phyloP scores from a whole-genome alignment of 352 stramenopile genomes.

The Phytophthora melonis region DNA sequence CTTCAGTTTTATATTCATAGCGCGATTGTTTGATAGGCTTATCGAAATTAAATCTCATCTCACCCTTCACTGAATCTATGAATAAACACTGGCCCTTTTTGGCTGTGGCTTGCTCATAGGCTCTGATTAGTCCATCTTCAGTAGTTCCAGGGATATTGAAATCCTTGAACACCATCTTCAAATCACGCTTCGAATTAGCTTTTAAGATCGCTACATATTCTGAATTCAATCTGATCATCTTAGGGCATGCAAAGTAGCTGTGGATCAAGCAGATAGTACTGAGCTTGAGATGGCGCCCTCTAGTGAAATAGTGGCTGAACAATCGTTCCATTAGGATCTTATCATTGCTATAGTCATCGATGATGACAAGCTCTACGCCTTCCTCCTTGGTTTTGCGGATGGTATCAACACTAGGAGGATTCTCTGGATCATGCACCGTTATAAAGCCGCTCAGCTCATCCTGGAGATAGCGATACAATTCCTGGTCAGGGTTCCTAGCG shows the following conservation, averaged over 20 bases:
- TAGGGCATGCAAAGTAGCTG: constrained; percentile 3
- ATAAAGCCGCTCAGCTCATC: too few species aligned
- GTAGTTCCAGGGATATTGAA: neutral
- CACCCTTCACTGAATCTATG: constrained; percentile 2
- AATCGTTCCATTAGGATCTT: neutral
- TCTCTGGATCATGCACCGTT: too few species aligned
- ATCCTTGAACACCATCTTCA: too few species aligned
- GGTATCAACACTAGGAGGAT: too few species aligned
- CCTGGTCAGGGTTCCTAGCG: too few species aligned
- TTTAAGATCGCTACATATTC: constrained; percentile 2
- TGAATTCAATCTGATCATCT: neutral
- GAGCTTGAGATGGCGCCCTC: neutral
- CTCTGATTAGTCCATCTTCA: neutral
- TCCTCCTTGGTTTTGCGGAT: too few species aligned
- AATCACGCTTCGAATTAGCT: neutral
- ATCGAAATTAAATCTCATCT: too few species aligned
- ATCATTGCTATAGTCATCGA: constrained; percentile 27
- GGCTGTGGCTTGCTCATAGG: neutral
- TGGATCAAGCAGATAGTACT: neutral
- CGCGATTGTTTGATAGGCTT: too few species aligned
- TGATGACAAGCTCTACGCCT: too few species aligned
- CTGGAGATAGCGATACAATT: too few species aligned
- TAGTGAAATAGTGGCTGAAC: neutral
- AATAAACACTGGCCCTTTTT: neutral
- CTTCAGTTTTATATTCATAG: neutral